A percentile compares a stretch with the other conserved stretches of the same genome.
Evolutionary conservation across 1,139 yeast genomes (phyloP).

Genomic region (Saccharomycopsis hybrid): DNA sequence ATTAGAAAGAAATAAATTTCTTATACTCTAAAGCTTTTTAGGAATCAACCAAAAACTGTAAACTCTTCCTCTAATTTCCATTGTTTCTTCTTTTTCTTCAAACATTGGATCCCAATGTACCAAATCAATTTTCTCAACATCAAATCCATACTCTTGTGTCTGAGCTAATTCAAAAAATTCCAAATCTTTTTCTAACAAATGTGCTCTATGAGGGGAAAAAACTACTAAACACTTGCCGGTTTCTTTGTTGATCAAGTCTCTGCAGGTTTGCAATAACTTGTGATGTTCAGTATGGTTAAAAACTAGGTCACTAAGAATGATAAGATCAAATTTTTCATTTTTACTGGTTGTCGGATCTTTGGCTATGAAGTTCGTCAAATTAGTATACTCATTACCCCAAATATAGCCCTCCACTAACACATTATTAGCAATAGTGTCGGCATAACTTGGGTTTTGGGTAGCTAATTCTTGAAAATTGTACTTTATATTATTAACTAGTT

Average conservation of each 20-base stretch:
- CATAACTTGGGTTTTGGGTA: conserved; percentile 21
- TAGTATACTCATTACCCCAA: conserved; percentile 72
- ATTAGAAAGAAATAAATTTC: too few species aligned
- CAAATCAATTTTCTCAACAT: conserved; percentile 59
- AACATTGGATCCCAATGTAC: conserved; percentile 89
- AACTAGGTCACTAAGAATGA: conserved; percentile 81
- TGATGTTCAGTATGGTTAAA: conserved; percentile 91
- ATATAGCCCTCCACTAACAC: conserved; percentile 68
- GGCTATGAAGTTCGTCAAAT: conserved; percentile 27
- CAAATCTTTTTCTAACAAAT: conserved; percentile 62
- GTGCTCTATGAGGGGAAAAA: conserved; percentile 90
- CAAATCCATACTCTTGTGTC: conserved; percentile 45
- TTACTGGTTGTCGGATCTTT: too few species aligned
- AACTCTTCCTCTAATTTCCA: conserved; percentile 75
- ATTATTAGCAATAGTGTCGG: conserved; percentile 26
- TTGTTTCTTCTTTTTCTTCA: conserved; percentile 76
- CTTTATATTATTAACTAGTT: conserved; percentile 65
- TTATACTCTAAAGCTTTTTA: too few species aligned
- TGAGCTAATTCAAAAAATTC: conserved; percentile 69
- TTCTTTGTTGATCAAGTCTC: conserved; percentile 43
- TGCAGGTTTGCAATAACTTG: conserved; percentile 65
- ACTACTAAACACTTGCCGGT: conserved; percentile 77
- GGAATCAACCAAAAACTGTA: conserved; percentile 40
- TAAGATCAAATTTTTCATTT: conserved; percentile 60
- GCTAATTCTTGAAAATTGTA: conserved; percentile 49